Evolutionary conservation across 2,329 filamentous ascomycete species (phyloP), one percentile per base, ranked within the genome.

Genomic region (Trichoderma guizhouense): DNA sequence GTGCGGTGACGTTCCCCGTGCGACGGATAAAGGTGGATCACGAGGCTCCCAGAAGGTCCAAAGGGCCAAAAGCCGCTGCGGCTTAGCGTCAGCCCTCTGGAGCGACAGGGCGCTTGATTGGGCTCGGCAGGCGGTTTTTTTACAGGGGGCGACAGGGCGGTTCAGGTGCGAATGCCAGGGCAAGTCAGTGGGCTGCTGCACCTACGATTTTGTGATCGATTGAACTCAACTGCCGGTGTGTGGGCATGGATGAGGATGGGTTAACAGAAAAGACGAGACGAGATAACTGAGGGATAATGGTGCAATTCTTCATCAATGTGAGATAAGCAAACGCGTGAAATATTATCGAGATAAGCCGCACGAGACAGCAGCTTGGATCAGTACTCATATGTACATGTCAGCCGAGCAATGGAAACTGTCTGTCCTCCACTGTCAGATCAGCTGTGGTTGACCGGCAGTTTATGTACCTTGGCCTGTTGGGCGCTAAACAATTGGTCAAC

Each of bases 1-100:
- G 53, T 47, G 58, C 55, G 47, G 66, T 70, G 65, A 64, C 63
- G 53, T 65, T 58, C 53, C 51, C 64, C 66, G 57, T 67, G 68
- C 53, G 61, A 57, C 71, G 71, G 71, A 71, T 72, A 71, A 72
- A 72, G 67, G 71, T 72, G 68, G 71, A 72, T 71, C 71, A 70
- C 65, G 65, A 72, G 66, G 69, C 60, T 71, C 61, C 39, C 34
- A 15, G 12, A 36, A 36, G 34, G 34, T 36, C 34, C 34, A 36
- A 36, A 36, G 34, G 34, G 34, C 34, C 34, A 36, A 62, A 53
- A 57, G 43, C 30, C 30, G 39, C 66, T 69, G 66, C 39, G 55
- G 39, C 43, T 62, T 69, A 69, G 66, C 66, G 66, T 62, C 66
- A 69, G 66, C 66, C 66, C 66, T 69, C 57, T 61, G 66, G 66